Base-by-base conservation (phyloP, 2,329 filamentous ascomycete genomes). In the Thyridium curvatum region DNA sequence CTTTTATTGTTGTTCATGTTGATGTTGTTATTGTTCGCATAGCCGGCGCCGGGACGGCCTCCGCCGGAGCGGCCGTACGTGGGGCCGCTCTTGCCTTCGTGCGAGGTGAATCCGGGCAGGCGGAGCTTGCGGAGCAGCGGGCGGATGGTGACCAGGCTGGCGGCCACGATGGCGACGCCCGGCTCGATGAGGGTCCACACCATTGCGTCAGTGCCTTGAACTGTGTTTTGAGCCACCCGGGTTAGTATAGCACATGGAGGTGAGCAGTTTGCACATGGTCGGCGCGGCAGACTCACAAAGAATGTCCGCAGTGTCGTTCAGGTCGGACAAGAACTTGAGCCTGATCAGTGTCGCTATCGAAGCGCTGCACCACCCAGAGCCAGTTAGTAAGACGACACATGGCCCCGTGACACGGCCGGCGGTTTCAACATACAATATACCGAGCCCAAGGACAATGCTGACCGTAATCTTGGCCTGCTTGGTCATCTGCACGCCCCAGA, bases 141-240 rank as follows among this genome's bases (percentile, higher is more conserved):
- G 3, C 72, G 68, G 26, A 77, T 71, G 5, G 73, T 77, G 16
- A 69, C 70, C 10, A 77, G 58, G 42, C 69, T 74, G 2, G 72
- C 67, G 12, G 73, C 73, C 18, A 70, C 53, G 34, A 77, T 77
- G 42, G 72, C 72, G 16, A 77, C 65, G 6, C 71, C 72, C 2
- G 72, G 72, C 48, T 77, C 73, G 38, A 77, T 59, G n/a, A 77
- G 55, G 9, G 71, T 76, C 73, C 73, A 77, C 7, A 76, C 61
- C 65, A 73, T 71, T 29, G 71, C 65, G 42, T 73, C 60, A 4
- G 71, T 76, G 16, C 64, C 68, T 38, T 63, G 61, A 50, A 62
- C 70, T 74, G 34, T 30, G 8, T 28, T 2, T 16, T 14, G 7
- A 9, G 9, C 9, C 39, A 32, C n/a, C 28, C 28, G n/a, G 16